Evolutionary conservation across 2,329 filamentous ascomycete species (phyloP), one percentile per base, ranked within the genome.

Genomic region (Cryphonectria parasitica): DNA sequence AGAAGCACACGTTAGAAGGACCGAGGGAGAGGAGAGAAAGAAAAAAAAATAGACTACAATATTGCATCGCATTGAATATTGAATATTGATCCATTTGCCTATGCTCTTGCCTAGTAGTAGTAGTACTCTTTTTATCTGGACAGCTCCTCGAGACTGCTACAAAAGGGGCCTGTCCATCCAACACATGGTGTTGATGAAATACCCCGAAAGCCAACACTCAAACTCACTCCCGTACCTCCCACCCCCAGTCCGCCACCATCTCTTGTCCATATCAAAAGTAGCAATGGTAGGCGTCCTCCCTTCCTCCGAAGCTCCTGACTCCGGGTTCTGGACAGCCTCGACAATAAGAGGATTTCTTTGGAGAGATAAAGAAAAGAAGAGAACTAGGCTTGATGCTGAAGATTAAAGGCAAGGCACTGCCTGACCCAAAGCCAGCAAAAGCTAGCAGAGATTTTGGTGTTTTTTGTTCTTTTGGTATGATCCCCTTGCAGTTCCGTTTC

Each of bases 401-500:
- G 11, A 61, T 60, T 22, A 39, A 39, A 13, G 31, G 31, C 8
- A 22, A 25, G 31, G 34, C 31, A 39, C 7, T 61, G 31, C 58
- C 34, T 4, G 45, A 49, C 31, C 8, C 7, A 34, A 11, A 25
- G 15, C 43, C 41, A 43, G 19, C 49, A 41, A 39, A 41, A 45
- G 61, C 52, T n/a, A 64, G 54, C n/a, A 31, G 34, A n/a, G 58
- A 60, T 63, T 22, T 54, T 52, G 11, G 56, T 19, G n/a, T 45
- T 13, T n/a, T 39, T 34, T 54, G 22, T 43, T 56, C 49, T 34
- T 63, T 56, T 22, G 64, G 36, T 31, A 39, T 31, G 22, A 39
- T 52, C 15, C 10, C 31, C 62, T 62, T 68, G 70, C 70, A 70
- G 68, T 72, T 67, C 68, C 68, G 70, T 72, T 69, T 66, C 68